Conservation (phyloP, 257 asterid genomes). For the Solanum piurae region DNA sequence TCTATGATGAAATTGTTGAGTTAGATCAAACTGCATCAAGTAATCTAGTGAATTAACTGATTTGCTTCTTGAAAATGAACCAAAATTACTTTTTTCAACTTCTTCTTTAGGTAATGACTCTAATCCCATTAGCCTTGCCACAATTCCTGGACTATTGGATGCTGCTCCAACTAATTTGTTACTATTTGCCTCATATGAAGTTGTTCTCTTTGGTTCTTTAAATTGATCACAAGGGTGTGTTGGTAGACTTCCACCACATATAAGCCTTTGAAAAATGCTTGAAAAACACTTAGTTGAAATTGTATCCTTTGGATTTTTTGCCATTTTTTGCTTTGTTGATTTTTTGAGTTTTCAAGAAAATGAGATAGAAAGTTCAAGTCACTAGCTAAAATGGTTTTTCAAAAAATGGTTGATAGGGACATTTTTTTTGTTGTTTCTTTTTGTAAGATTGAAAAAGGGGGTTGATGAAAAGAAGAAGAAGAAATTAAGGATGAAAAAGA, state of each 20-base stretch:
- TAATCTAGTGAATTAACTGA: constrained; percentile 45
- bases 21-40: constrained; percentile 21
- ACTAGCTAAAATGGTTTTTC: background rate
- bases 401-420: background rate
- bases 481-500: background rate
- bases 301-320: constrained; percentile 4
- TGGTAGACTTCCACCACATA: constrained; percentile 37
- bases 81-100: constrained; percentile 14
- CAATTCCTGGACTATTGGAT: constrained; percentile 31
- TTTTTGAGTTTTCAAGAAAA: background rate
- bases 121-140: constrained; percentile 57
- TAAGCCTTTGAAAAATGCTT: constrained; percentile 14
- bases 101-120: constrained; percentile 31
- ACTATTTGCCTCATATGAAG: background rate
- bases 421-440: background rate
- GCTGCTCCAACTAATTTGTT: constrained; percentile 5
- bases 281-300: constrained; percentile 21
- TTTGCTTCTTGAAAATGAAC: constrained; percentile 38
- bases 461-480: background rate
- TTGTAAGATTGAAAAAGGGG: background rate
- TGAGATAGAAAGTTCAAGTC: background rate
- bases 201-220: background rate
- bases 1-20: constrained; percentile 21
- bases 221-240: constrained; percentile 42
- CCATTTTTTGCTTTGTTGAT: background rate